phyloP scores from a whole-genome alignment of 306 rosid species.

The Prunus armeniaca region DNA sequence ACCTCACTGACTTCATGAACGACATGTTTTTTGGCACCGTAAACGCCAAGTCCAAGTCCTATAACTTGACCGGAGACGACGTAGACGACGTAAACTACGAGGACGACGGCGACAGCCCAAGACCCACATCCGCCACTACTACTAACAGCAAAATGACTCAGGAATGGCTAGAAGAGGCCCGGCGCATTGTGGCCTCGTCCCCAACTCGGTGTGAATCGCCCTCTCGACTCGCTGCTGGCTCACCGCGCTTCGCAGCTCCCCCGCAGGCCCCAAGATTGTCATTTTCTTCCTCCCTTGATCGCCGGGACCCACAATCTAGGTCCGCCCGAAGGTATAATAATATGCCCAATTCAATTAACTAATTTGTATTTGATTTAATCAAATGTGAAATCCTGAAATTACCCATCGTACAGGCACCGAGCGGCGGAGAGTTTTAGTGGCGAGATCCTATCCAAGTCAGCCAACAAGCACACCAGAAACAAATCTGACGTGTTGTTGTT shows the following conservation, averaged over 20 bases:
- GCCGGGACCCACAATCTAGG: conserved; percentile 58
- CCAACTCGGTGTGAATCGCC: conserved; percentile 61
- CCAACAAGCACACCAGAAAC: conserved; percentile 50
- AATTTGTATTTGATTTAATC: background rate
- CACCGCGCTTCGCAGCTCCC: conserved; percentile 60
- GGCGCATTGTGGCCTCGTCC: conserved; percentile 64
- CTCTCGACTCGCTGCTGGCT: conserved; percentile 40
- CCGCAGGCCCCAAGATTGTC: conserved; percentile 21
- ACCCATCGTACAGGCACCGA: conserved; percentile 27
- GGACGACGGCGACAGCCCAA: background rate
- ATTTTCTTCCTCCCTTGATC: conserved; percentile 35
- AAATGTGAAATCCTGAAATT: background rate
- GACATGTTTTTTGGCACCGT: conserved; percentile 68
- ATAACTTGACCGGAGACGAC: conserved; percentile 49
- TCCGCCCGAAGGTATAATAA: conserved; percentile 71
- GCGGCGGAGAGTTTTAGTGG: conserved; percentile 63
- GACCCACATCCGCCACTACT: background rate
- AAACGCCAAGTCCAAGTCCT: conserved; percentile 29
- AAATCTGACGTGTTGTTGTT: conserved; percentile 34
- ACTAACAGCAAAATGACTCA: conserved; percentile 51
- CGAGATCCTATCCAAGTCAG: conserved; percentile 64
- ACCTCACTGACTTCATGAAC: conserved; percentile 81
- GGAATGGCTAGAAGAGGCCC: conserved; percentile 80
- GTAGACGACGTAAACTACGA: background rate
- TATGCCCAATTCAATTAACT: background rate